Evolutionary conservation across 2,329 filamentous ascomycete genomes (phyloP).

Genomic region (Fusarium abutilonis): DNA sequence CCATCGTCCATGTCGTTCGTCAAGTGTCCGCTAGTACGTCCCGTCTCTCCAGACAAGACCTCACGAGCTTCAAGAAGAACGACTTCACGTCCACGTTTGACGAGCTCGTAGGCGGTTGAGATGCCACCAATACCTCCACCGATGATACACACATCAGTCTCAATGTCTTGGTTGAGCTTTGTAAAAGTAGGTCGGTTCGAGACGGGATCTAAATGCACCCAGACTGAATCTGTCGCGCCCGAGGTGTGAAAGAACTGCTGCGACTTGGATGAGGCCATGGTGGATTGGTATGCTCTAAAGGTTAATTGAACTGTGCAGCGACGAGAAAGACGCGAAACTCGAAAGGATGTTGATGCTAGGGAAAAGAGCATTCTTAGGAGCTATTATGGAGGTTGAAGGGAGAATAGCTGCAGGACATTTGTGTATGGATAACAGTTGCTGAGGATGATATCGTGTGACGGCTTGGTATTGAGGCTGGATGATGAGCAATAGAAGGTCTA

Average conservation of each 20-base stretch:
- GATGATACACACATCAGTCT: conserved; percentile 30
- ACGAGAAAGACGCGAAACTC: conserved; percentile 13
- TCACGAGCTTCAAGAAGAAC: conserved; percentile 64
- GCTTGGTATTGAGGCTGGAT: not conserved
- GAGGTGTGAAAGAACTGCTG: conserved; percentile 52
- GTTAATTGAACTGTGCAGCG: conserved; percentile 5
- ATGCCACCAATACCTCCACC: conserved; percentile 35
- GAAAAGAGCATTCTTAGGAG: conserved; percentile 23
- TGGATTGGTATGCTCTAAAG: conserved; percentile 19
- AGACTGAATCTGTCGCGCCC: conserved; percentile 62
- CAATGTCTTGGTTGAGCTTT: conserved; percentile 3
- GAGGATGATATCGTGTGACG: not conserved
- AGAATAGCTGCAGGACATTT: not conserved
- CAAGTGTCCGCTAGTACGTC: conserved; percentile 64
- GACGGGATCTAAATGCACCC: conserved; percentile 62
- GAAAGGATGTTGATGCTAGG: conserved; percentile 1
- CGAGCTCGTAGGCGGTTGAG: conserved; percentile 48
- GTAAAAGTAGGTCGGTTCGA: conserved; percentile 19
- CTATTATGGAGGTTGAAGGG: too few relatives aligned
- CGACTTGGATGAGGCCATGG: conserved; percentile 19
- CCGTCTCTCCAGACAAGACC: conserved; percentile 63
- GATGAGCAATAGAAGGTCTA: not conserved
- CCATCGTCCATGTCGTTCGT: conserved; percentile 64
- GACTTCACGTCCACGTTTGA: conserved; percentile 60
- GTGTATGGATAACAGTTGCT: too few relatives aligned